A percentile compares a stretch with the other conserved stretches of the same genome.
phyloP scores from a whole-genome alignment of 371 early-diverging fungal species.

The Lichtheimia hyalospora region DNA sequence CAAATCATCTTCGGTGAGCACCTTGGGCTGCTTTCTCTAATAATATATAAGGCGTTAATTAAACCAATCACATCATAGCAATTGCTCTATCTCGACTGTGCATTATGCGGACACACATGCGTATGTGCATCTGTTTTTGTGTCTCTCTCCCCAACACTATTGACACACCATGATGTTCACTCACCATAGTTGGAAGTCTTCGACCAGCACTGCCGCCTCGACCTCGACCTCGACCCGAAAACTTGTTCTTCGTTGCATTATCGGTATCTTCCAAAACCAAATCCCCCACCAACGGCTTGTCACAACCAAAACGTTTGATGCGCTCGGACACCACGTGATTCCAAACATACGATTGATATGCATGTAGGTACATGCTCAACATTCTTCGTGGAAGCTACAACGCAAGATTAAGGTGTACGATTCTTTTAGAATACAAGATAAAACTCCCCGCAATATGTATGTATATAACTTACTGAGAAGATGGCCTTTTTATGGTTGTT shows the following conservation, averaged over 20 bases:
- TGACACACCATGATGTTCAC: not conserved
- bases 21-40: slow-evolving; percentile 20
- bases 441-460: not conserved
- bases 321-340: slow-evolving; percentile 87
- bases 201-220: slow-evolving; percentile 22
- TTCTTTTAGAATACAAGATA: no score
- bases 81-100: no score
- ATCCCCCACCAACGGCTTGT: slow-evolving; percentile 82
- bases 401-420: not conserved
- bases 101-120: slow-evolving; percentile 8
- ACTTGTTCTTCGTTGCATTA: slow-evolving; percentile 1
- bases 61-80: no score
- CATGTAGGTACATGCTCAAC: slow-evolving; percentile 93
- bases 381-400: slow-evolving; percentile 81
- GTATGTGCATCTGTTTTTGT: not conserved
- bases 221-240: not conserved
- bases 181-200: slow-evolving; percentile 26
- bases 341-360: slow-evolving; percentile 97
- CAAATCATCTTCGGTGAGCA: slow-evolving; percentile 71
- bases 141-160: not conserved
- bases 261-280: slow-evolving; percentile 59
- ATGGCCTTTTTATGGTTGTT: slow-evolving; percentile 65
- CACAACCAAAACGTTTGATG: slow-evolving; percentile 67
- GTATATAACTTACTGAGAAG: slow-evolving; percentile 42
- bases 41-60: no score